These are phyloP conservation scores for Hyaloscypha variabilis DNA, from an alignment of 495 filamentous ascomycete species.

Conservation along the genomic window DNA sequence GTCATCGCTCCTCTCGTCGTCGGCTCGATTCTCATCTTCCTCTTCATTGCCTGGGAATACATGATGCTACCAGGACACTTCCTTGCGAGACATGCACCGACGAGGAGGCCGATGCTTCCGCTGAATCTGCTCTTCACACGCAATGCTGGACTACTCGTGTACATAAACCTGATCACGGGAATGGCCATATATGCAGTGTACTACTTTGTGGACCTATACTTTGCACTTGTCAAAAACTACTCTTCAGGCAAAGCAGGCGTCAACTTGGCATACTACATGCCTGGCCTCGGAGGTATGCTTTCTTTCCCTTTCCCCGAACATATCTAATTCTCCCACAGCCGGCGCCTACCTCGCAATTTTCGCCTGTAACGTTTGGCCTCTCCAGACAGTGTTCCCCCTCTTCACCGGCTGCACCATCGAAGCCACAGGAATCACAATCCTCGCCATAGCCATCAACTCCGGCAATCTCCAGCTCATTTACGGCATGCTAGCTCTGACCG, in stretches of 20 bases:
- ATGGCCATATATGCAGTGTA: constrained; percentile 56
- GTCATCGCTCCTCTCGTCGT: constrained; percentile 55
- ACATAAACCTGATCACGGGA: constrained; percentile 55
- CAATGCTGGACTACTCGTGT: constrained; percentile 54
- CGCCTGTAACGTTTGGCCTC: constrained; percentile 56
- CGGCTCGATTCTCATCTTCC: constrained; percentile 46
- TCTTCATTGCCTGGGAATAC: constrained; percentile 57
- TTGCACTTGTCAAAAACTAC: constrained; percentile 52
- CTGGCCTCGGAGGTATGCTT: constrained; percentile 44
- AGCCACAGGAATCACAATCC: constrained; percentile 48
- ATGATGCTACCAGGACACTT: constrained; percentile 50
- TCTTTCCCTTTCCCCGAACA: background rate
- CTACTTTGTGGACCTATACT: constrained; percentile 65
- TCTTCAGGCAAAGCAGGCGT: constrained; percentile 49
- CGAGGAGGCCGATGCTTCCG: constrained; percentile 58
- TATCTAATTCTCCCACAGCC: constrained; percentile 30
- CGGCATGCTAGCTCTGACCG: constrained; percentile 62
- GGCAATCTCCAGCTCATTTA: constrained; percentile 47
- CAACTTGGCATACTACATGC: constrained; percentile 49
- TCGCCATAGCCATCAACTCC: constrained; percentile 49
- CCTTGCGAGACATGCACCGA: constrained; percentile 45
- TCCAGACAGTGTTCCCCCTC: constrained; percentile 55
- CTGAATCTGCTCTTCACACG: constrained; percentile 50
- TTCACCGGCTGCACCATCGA: constrained; percentile 50
- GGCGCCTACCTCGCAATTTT: constrained; percentile 58